Base-by-base conservation (phyloP, 2,329 filamentous ascomycete genomes). In the Claviceps fusiformis region DNA sequence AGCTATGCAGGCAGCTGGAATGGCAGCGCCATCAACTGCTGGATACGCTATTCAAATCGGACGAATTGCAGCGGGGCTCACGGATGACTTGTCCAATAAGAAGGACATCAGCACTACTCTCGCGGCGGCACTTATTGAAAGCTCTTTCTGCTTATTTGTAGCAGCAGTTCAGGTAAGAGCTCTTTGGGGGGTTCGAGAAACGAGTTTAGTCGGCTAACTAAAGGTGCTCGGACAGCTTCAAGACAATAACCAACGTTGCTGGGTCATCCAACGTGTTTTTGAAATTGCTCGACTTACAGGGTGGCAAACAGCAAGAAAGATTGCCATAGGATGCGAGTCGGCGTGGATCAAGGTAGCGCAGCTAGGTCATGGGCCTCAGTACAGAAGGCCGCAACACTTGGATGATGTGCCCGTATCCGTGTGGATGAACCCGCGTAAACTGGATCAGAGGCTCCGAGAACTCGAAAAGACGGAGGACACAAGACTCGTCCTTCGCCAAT, bases 251-350 rank as follows among this genome's bases (percentile, higher is more conserved):
- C 90, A 97, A 63, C 82, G 93, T 1, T 77, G 80, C 56, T 95
- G 89, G 87, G 80, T 86, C 0, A 78, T 96, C 59, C 76, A 78
- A 39, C 82, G 86, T 33, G 76, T 96, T 55, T 79, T 83, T 61
- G 84, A 89, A 62, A 84, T 95, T 44, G 81, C 86, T 2, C 81
- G 84, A 1, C 75, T 93, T 8, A 95, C 89, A 0, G 93, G 93
- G 0, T 96, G 89, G 87, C 86, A 89, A 62, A 89, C 86, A 1
- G 87, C 89, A 1, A 79, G 82, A 39, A 82, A 90, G 45, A 92
- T 96, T 59, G 89, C 89, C 0, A 77, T 81, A 51, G 90, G 89
- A 1, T 95, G 89, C 67, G 91, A 97, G 68, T 85, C 83, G 3
- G 79, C 83, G 0, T 98, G 93, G 93, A 77, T 80, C 57, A 87